Evolutionary conservation across 768 basidiomycete species (phyloP).

Genomic region (Pisolithus tinctorius): DNA sequence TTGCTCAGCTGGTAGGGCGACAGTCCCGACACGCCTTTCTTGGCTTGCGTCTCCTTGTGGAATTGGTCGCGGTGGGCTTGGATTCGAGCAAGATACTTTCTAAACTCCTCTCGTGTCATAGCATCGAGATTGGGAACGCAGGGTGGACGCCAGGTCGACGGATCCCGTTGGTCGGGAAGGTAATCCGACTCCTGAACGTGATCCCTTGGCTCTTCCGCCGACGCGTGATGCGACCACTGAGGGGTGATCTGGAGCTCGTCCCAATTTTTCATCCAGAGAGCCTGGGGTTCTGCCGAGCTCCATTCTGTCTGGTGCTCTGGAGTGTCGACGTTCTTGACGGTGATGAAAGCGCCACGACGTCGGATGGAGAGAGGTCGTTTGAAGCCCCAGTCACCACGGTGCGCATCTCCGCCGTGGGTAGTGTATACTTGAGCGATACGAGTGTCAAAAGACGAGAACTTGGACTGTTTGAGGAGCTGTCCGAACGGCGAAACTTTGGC

Average conservation of each 20-base stretch:
- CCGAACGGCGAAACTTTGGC: slow-evolving; percentile 53
- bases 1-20: slow-evolving; percentile 25
- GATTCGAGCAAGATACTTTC: slow-evolving; percentile 51
- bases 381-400: slow-evolving; percentile 79
- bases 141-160: slow-evolving; percentile 15
- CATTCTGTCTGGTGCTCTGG: slow-evolving; percentile 74
- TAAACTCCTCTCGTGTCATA: slow-evolving; percentile 57
- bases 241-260: slow-evolving; percentile 43
- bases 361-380: slow-evolving; percentile 75
- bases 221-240: slow-evolving; percentile 3
- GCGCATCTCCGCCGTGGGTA: slow-evolving; percentile 58
- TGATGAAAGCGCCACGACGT: slow-evolving; percentile 56
- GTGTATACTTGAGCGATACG: slow-evolving; percentile 73
- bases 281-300: slow-evolving; percentile 58
- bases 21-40: slow-evolving; percentile 7
- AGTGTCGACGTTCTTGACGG: slow-evolving; percentile 63
- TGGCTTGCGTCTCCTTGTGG: slow-evolving; percentile 26
- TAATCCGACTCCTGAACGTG: slow-evolving; percentile 22
- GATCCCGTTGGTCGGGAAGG: slow-evolving; percentile 9
- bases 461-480: slow-evolving; percentile 71
- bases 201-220: slow-evolving; percentile 13
- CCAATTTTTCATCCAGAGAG: slow-evolving; percentile 60
- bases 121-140: slow-evolving; percentile 48
- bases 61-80: slow-evolving; percentile 54
- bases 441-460: slow-evolving; percentile 76